Percentiles rank a stretch among this genome's conserved stretches.
These are phyloP conservation scores for Verticillium albo-atrum DNA, from an alignment of 2,329 filamentous ascomycete species.

Conservation along the genomic window DNA sequence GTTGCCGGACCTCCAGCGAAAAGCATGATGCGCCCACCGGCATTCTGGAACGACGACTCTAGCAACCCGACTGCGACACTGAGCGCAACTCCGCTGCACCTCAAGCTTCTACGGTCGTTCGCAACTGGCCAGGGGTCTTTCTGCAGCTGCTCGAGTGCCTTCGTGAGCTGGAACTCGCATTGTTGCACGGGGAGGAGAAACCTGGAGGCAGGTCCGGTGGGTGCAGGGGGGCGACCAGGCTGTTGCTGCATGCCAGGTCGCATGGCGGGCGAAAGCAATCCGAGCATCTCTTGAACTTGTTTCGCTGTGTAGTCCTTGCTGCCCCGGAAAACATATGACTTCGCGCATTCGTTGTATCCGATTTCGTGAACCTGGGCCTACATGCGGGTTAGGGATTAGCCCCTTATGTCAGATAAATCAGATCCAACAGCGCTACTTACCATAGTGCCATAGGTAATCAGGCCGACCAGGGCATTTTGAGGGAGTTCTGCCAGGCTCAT, in stretches of 20 bases:
- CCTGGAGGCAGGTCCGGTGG: slow-evolving; percentile 76
- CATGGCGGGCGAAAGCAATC: slow-evolving; percentile 66
- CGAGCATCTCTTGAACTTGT: slow-evolving; percentile 99
- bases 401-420: not conserved
- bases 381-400: not conserved
- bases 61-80: slow-evolving; percentile 90
- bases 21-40: slow-evolving; percentile 92
- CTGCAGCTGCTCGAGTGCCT: slow-evolving; percentile 90
- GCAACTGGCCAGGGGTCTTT: slow-evolving; percentile 97
- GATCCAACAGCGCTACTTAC: slow-evolving; percentile 37
- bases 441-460: slow-evolving; percentile 93
- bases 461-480: slow-evolving; percentile 74
- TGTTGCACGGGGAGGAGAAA: slow-evolving; percentile 94
- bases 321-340: slow-evolving; percentile 96
- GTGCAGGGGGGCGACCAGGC: slow-evolving; percentile 68
- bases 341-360: slow-evolving; percentile 95
- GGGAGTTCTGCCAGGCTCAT: slow-evolving; percentile 81
- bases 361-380: slow-evolving; percentile 95
- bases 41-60: slow-evolving; percentile 93
- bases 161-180: slow-evolving; percentile 95
- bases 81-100: slow-evolving; percentile 93
- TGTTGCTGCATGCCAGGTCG: slow-evolving; percentile 71
- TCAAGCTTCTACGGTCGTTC: slow-evolving; percentile 82
- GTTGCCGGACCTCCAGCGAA: slow-evolving; percentile 94
- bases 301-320: slow-evolving; percentile 98